Evolutionary conservation across 164 flowering plant species (phyloP).

Genomic region (grape (Vitis vinifera)): DNA sequence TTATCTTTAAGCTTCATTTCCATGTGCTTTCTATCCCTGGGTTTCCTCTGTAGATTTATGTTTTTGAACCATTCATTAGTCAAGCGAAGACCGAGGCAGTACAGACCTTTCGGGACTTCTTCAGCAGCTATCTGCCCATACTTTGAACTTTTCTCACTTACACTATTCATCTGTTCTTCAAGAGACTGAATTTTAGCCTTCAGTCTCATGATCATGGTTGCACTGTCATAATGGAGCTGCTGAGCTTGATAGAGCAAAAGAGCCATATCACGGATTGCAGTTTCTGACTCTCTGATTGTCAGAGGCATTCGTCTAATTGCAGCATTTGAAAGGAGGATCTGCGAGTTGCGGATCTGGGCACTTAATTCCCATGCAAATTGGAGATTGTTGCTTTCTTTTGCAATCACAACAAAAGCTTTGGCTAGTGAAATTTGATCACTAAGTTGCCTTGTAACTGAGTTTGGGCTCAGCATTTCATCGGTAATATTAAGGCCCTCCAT

Average conservation of each 20-base stretch:
- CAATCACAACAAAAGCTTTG: slow-evolving; percentile 72
- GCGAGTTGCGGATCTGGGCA: slow-evolving; percentile 84
- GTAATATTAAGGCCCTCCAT: slow-evolving; percentile 67
- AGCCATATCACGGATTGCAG: slow-evolving; percentile 74
- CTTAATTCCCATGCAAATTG: slow-evolving; percentile 89
- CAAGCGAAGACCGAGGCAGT: slow-evolving; percentile 70
- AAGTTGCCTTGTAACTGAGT: slow-evolving; percentile 66
- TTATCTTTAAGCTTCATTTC: slow-evolving; percentile 49
- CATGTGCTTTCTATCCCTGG: slow-evolving; percentile 25
- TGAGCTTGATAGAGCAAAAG: slow-evolving; percentile 74
- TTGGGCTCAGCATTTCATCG: slow-evolving; percentile 76
- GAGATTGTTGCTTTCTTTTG: slow-evolving; percentile 84
- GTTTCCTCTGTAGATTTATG: slow-evolving; percentile 35
- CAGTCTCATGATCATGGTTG: slow-evolving; percentile 77
- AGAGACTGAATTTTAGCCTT: slow-evolving; percentile 73
- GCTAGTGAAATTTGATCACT: slow-evolving; percentile 82
- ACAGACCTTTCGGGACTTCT: slow-evolving; percentile 80
- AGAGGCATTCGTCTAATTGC: slow-evolving; percentile 65
- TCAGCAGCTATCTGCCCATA: slow-evolving; percentile 89
- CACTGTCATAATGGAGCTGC: slow-evolving; percentile 76
- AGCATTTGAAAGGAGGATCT: slow-evolving; percentile 73
- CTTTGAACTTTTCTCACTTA: slow-evolving; percentile 65
- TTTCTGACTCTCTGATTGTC: slow-evolving; percentile 60
- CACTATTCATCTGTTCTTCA: slow-evolving; percentile 65
- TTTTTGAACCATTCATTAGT: slow-evolving; percentile 70